Evolutionary conservation across 75 land plant species (phyloP).

Genomic region (Selaginella moellendorffii): DNA sequence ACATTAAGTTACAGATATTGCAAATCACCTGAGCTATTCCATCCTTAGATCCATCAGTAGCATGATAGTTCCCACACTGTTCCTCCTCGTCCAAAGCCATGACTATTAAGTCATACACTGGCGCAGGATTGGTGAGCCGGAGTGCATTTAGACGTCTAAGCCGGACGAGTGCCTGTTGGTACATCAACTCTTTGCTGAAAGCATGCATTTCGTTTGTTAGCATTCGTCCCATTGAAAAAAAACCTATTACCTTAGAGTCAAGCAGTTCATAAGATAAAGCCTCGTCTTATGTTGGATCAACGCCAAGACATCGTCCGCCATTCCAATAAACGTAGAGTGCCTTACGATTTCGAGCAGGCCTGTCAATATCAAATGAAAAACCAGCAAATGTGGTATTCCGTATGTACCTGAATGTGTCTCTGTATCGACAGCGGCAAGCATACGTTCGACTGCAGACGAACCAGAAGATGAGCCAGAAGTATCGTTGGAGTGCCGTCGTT

Average conservation of each 20-base stretch:
- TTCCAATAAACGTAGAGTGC: constrained; percentile 74
- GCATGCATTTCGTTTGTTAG: background rate
- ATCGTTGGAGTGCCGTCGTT: constrained; percentile 80
- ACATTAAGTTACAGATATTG: background rate
- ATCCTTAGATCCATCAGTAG: constrained; percentile 59
- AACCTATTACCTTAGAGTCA: background rate
- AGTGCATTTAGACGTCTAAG: constrained; percentile 86
- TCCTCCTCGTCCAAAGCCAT: constrained; percentile 89
- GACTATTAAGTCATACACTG: constrained; percentile 58
- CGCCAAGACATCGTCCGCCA: constrained; percentile 92
- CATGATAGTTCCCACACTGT: constrained; percentile 30
- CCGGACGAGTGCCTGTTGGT: constrained; percentile 79
- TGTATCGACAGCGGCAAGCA: constrained; percentile 45
- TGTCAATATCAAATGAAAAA: constrained; percentile 11
- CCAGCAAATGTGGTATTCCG: background rate
- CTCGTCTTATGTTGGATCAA: constrained; percentile 77
- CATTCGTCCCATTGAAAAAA: background rate
- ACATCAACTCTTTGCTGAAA: constrained; percentile 92
- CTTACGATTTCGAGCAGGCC: constrained; percentile 67
- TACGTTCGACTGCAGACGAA: constrained; percentile 47
- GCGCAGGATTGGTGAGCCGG: constrained; percentile 68
- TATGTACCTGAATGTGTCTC: constrained; percentile 60
- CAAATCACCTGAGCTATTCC: constrained; percentile 60
- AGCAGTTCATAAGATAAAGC: constrained; percentile 32
- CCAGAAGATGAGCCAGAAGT: constrained; percentile 67